Evolutionary conservation across 768 basidiomycete genomes (phyloP).

Genomic region (Termitomyces sp.): DNA sequence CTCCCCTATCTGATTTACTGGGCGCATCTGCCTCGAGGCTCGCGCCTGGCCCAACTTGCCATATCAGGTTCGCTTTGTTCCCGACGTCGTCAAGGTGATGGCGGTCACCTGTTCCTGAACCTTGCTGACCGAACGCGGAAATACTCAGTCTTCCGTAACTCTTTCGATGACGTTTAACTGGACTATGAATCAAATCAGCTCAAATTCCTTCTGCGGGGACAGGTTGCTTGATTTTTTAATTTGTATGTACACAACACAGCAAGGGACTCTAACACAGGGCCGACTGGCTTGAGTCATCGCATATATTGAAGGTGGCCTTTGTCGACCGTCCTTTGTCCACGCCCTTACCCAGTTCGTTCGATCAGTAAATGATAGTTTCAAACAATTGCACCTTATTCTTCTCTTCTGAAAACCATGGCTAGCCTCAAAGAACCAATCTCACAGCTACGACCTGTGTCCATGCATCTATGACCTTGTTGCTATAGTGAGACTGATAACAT

Average conservation of each 20-base stretch:
- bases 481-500: neutral
- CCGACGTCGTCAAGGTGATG: conserved; percentile 13
- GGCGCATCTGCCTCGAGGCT: neutral
- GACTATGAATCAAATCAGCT: neutral
- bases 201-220: neutral
- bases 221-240: neutral
- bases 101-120: neutral
- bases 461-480: neutral
- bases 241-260: neutral
- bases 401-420: neutral
- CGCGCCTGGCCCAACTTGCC: neutral
- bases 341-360: neutral
- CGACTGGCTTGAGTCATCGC: neutral
- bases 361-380: neutral
- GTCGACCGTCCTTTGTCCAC: neutral
- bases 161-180: neutral
- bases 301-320: no score
- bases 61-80: conserved; percentile 12
- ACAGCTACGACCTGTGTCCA: neutral
- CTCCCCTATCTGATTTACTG: conserved; percentile 8
- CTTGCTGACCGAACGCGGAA: neutral
- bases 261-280: neutral
- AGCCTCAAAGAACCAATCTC: neutral
- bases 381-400: neutral
- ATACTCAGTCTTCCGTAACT: neutral